These are phyloP conservation scores for Salisapilia sapeloensis DNA, from an alignment of 352 stramenopile genomes.

Conservation along the genomic window DNA sequence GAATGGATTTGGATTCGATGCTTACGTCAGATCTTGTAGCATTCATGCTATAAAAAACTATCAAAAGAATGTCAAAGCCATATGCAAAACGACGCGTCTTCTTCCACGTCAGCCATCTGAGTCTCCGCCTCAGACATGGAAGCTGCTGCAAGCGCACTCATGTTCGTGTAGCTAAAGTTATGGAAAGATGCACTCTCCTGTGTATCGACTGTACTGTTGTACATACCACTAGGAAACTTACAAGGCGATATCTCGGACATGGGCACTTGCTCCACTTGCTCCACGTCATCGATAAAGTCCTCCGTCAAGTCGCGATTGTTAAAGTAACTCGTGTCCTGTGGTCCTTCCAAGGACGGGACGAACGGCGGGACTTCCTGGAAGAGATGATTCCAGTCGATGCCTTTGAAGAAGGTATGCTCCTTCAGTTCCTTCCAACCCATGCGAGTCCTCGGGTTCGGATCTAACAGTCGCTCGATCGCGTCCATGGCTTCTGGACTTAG, in stretches of 20 bases:
- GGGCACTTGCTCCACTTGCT: conserved; percentile 7
- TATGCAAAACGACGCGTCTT: conserved; percentile 31
- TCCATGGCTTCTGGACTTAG: conserved; percentile 67
- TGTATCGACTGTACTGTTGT: conserved; percentile 17
- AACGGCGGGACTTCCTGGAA: conserved; percentile 68
- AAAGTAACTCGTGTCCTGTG: conserved; percentile 83
- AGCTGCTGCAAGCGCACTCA: conserved; percentile 61
- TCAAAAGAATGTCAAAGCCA: conserved; percentile 24
- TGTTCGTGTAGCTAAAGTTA: conserved; percentile 78
- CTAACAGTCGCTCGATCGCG: conserved; percentile 65
- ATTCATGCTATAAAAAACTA: neutral
- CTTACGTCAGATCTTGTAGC: neutral
- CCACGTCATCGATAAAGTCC: conserved; percentile 72
- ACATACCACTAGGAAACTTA: conserved; percentile 54
- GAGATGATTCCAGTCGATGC: conserved; percentile 70
- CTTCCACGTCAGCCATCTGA: conserved; percentile 19
- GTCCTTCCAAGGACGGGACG: conserved; percentile 69
- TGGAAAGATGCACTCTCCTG: conserved; percentile 38
- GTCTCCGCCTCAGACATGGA: conserved; percentile 52
- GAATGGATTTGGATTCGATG: conserved; percentile 2
- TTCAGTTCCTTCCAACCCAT: conserved; percentile 50
- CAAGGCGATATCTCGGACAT: conserved; percentile 12
- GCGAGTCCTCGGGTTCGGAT: conserved; percentile 40
- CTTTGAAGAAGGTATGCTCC: conserved; percentile 51
- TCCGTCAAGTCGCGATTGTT: conserved; percentile 79